Evolutionary conservation across 768 basidiomycete species (phyloP), one percentile per base, ranked within the genome.

Genomic region (Suillus subaureus): DNA sequence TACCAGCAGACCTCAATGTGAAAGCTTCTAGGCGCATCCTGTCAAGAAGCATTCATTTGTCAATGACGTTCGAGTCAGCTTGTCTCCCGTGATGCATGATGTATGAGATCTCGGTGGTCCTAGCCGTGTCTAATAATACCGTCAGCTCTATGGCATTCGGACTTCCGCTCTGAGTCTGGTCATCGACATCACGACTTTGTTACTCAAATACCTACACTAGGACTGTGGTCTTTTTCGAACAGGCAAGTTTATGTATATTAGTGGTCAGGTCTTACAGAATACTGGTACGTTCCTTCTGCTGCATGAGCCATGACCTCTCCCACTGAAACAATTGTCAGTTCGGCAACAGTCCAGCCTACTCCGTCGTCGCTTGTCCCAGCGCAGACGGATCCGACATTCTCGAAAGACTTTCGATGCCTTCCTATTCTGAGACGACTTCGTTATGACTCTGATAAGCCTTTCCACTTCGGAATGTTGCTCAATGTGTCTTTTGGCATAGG

Each of bases 401-500:
- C 35, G 9, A 37, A 37, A 37, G 35, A 37, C 8, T 37, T 37
- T 7, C 79, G 80, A 35, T 78, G 86, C 68, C 73, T 87, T 49
- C 80, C 79, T 4, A 82, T 87, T 6, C 86, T 85, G 0, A 73
- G 68, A 51, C 69, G 73, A 45, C 71, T 83, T 11, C 80, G 79
- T 18, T 78, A 83, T 68, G 78, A 82, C 8, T 76, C 80, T 55
- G 73, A 73, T 21, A 73, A 70, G 58, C 79, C 81, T 21, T 70
- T 71, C 16, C 69, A 75, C 39, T 81, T 81, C 54, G 78, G 79
- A 0, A 54, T 79, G 45, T 65, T 78, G 56, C 72, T 82, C 35
- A 84, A 85, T 52, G 69, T 78, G 21, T 72, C 83, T 21, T 84
- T 88, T 67, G 83, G 82, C 7, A 64, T 82, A 11, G 78, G 80